phyloP scores from a whole-genome alignment of 2,329 filamentous ascomycete genomes.

The Mariannaea sp. region DNA sequence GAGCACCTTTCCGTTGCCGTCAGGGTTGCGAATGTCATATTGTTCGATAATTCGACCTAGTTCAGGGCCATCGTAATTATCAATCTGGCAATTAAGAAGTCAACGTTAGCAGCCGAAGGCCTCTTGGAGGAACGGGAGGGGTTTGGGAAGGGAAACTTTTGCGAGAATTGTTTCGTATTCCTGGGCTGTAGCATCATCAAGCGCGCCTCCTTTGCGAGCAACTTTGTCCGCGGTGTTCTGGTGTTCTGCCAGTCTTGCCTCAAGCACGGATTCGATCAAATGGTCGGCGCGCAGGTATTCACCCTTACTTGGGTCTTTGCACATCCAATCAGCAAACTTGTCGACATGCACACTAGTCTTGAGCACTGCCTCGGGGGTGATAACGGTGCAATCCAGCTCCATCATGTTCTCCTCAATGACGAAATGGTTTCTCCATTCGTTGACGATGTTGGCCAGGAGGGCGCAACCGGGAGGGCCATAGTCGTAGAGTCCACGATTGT shows the following conservation, averaged over 20 bases:
- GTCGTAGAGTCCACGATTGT: constrained; percentile 87
- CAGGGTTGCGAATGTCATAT: constrained; percentile 87
- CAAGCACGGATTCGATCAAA: constrained; percentile 91
- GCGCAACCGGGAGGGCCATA: constrained; percentile 89
- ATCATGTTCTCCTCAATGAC: constrained; percentile 93
- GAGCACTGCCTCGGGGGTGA: constrained; percentile 91
- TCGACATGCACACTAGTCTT: constrained; percentile 97
- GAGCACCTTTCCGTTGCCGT: constrained; percentile 74
- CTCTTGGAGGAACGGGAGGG: too few species aligned
- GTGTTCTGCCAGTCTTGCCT: constrained; percentile 78
- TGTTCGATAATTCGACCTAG: constrained; percentile 88
- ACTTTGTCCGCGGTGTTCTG: constrained; percentile 94
- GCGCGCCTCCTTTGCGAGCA: constrained; percentile 89
- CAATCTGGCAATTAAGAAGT: too few species aligned
- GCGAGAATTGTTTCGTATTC: constrained; percentile 93
- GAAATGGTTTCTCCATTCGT: constrained; percentile 92
- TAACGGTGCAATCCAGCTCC: constrained; percentile 89
- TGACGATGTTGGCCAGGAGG: constrained; percentile 85
- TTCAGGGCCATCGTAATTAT: constrained; percentile 89
- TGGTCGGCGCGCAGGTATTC: constrained; percentile 97
- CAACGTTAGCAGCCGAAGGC: too few species aligned
- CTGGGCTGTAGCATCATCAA: constrained; percentile 82
- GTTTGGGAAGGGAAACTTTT: too few species aligned
- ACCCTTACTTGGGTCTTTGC: constrained; percentile 96
- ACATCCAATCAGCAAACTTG: constrained; percentile 99